Conservation (phyloP, 306 rosid genomes). For the Acacia melanoxylon region DNA sequence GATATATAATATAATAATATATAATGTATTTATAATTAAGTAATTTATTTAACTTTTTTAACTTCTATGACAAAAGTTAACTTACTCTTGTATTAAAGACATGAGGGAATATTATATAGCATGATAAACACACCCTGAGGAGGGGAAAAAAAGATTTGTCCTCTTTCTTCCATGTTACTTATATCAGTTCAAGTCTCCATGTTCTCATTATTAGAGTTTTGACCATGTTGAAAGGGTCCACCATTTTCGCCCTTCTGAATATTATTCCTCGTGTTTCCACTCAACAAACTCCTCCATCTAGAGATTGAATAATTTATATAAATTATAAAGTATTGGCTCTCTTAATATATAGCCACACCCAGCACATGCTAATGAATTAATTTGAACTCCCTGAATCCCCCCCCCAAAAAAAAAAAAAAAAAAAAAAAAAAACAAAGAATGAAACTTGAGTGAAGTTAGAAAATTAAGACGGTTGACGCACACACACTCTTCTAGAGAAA, state of each 20-base stretch:
- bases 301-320: not conserved
- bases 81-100: too few relatives aligned
- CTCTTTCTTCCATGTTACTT: constrained; percentile 13
- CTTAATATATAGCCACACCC: not conserved
- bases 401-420: too few relatives aligned
- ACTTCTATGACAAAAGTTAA: too few relatives aligned
- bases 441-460: not conserved
- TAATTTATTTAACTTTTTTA: too few relatives aligned
- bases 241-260: not conserved
- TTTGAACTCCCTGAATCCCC: not conserved
- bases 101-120: too few relatives aligned
- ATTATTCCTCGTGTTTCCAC: not conserved
- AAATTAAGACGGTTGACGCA: not conserved
- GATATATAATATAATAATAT: too few relatives aligned
- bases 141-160: not conserved
- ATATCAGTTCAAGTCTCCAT: not conserved
- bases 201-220: constrained; percentile 28
- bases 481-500: not conserved
- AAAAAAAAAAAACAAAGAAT: too few relatives aligned
- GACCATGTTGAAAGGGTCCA: constrained; percentile 20
- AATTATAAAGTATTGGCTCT: not conserved
- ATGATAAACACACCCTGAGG: not conserved
- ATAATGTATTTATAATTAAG: too few relatives aligned
- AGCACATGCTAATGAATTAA: not conserved
- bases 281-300: not conserved